These are phyloP conservation scores for Radiomyces spectabilis DNA, from an alignment of 192 early-diverging fungal genomes.

Conservation along the genomic window DNA sequence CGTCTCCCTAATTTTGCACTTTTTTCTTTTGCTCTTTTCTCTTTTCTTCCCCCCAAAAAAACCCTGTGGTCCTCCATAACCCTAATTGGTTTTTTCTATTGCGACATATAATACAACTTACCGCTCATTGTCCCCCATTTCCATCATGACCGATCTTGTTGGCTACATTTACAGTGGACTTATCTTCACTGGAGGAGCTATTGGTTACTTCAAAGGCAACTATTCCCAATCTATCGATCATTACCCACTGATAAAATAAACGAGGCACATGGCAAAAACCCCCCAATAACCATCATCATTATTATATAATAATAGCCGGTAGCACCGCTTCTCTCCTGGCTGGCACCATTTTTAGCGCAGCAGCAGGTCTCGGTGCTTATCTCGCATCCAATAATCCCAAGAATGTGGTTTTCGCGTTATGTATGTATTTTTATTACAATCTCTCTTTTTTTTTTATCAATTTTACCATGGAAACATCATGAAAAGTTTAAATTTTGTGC, in stretches of 20 bases:
- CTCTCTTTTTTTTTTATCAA: no score
- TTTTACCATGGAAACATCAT: no score
- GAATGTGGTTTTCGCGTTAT: conserved; percentile 20
- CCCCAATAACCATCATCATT: not conserved
- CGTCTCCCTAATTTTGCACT: no score
- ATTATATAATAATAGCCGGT: conserved; percentile 10
- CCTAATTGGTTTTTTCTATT: no score
- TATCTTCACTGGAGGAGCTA: conserved; percentile 22
- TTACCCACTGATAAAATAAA: not conserved
- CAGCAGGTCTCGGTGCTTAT: conserved; percentile 18
- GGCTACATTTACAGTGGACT: conserved; percentile 24
- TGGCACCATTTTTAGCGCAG: conserved; percentile 21
- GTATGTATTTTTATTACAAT: conserved; percentile 13
- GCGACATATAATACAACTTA: no score
- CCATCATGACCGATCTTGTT: conserved; percentile 21
- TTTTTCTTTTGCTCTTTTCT: no score
- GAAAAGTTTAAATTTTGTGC: no score
- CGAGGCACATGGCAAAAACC: not conserved
- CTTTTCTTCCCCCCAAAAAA: no score
- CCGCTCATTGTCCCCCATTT: not conserved
- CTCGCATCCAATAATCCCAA: conserved; percentile 16
- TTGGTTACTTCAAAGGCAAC: conserved; percentile 22
- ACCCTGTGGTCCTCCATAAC: no score
- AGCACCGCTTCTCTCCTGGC: conserved; percentile 18
- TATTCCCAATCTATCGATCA: no score